Conservation (phyloP, 140 eudicot species). For the Erigeron philadelphicus region DNA sequence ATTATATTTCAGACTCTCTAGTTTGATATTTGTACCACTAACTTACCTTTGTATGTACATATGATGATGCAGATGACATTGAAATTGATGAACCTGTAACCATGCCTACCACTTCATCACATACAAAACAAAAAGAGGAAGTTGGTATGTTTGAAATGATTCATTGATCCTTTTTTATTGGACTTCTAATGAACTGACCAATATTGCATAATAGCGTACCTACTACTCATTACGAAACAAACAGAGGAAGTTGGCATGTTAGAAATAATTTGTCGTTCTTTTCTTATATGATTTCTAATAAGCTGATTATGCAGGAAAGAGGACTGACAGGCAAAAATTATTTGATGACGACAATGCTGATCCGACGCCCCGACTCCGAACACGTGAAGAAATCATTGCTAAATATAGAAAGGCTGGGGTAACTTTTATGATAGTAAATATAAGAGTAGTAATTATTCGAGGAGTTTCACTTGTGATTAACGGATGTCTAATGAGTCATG, state of each 20-base stretch:
- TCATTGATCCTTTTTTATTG: background rate
- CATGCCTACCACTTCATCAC: conserved; percentile 59
- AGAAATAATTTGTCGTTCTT: background rate
- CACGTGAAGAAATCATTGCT: conserved; percentile 87
- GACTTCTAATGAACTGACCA: background rate
- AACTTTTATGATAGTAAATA: conserved; percentile 17
- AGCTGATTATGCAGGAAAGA: conserved; percentile 41
- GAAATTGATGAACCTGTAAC: conserved; percentile 63
- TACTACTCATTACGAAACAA: conserved; percentile 50
- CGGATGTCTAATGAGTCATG: conserved; percentile 11
- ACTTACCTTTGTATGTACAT: background rate
- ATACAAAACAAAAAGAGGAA: conserved; percentile 41
- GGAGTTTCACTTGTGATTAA: background rate
- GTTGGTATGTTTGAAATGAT: conserved; percentile 22
- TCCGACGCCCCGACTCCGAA: conserved; percentile 58
- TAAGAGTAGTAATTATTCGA: background rate
- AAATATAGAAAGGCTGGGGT: conserved; percentile 75
- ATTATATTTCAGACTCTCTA: too few species aligned
- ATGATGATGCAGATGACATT: conserved; percentile 66
- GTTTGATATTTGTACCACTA: background rate
- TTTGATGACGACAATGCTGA: conserved; percentile 50
- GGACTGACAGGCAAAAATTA: conserved; percentile 57
- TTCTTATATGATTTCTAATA: background rate
- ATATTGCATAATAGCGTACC: conserved; percentile 25
- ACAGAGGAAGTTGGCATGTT: conserved; percentile 35